Evolutionary conservation across 177 flowering plant species (phyloP).

Genomic region (Telopea speciosissima): DNA sequence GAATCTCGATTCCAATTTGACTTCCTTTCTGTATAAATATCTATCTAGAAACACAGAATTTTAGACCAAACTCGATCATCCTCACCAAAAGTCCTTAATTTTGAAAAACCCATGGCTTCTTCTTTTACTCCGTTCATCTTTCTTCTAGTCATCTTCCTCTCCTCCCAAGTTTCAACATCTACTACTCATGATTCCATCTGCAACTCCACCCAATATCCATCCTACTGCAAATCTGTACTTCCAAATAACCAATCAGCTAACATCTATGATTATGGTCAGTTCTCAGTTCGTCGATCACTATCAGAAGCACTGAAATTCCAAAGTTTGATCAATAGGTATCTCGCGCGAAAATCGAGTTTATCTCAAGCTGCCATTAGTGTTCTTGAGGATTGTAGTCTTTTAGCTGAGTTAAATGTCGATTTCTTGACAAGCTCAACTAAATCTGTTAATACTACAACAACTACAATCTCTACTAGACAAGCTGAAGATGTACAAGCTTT

Average conservation of each 20-base stretch:
- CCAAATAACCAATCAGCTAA: conserved; percentile 1
- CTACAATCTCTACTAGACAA: background rate
- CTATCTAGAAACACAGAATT: too few relatives aligned
- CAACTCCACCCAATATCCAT: conserved; percentile 19
- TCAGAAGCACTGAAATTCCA: conserved; percentile 15
- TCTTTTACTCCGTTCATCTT: background rate
- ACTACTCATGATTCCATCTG: conserved; percentile 6
- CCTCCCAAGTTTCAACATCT: too few relatives aligned
- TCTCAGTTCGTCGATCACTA: conserved; percentile 17
- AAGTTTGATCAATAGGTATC: conserved; percentile 14
- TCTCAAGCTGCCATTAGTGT: conserved; percentile 14
- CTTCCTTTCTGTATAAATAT: too few relatives aligned
- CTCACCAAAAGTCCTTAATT: too few relatives aligned
- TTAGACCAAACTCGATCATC: too few relatives aligned
- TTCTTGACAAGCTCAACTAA: conserved; percentile 8
- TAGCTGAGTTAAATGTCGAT: conserved; percentile 22
- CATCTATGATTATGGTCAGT: conserved; percentile 20
- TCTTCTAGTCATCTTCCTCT: conserved; percentile 8
- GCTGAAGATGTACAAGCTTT: conserved; percentile 28
- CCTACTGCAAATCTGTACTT: conserved; percentile 16
- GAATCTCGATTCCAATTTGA: too few relatives aligned
- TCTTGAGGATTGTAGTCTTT: conserved; percentile 23
- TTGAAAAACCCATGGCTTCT: background rate
- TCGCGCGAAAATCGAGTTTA: conserved; percentile 5
- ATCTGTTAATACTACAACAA: background rate